Evolutionary conservation across 2,329 filamentous ascomycete genomes (phyloP).

Genomic region (Cercospora citrullina): DNA sequence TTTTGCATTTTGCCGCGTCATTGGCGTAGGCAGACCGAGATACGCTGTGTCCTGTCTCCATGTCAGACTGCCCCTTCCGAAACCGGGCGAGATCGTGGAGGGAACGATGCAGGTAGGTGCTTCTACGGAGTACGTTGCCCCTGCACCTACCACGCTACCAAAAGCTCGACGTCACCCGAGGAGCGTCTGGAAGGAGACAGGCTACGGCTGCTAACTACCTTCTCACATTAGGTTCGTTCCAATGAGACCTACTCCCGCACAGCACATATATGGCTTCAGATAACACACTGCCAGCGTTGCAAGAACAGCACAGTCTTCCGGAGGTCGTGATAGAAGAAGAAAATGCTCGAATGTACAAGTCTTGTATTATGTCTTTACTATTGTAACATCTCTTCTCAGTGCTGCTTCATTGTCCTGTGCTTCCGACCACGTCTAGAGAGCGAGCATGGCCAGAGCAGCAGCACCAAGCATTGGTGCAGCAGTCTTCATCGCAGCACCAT

Average conservation of each 20-base stretch:
- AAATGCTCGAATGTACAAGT: neutral
- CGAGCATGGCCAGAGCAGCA: neutral
- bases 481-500: neutral
- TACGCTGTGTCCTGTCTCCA: too few relatives aligned
- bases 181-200: too few relatives aligned
- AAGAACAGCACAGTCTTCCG: neutral
- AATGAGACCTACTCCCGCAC: neutral
- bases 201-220: neutral
- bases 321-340: neutral
- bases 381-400: neutral
- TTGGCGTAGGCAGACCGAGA: neutral
- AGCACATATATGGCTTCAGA: neutral
- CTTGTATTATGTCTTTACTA: neutral
- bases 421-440: neutral
- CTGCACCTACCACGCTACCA: too few relatives aligned
- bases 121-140: too few relatives aligned
- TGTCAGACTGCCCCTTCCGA: too few relatives aligned
- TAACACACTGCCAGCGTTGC: neutral
- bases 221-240: neutral
- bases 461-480: constrained; percentile 6
- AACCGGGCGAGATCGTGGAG: too few relatives aligned
- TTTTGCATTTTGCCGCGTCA: neutral
- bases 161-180: too few relatives aligned
- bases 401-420: neutral
- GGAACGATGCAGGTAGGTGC: too few relatives aligned